These are phyloP conservation scores for Talaromyces adpressus DNA, from an alignment of 495 filamentous ascomycete species.

Conservation along the genomic window DNA sequence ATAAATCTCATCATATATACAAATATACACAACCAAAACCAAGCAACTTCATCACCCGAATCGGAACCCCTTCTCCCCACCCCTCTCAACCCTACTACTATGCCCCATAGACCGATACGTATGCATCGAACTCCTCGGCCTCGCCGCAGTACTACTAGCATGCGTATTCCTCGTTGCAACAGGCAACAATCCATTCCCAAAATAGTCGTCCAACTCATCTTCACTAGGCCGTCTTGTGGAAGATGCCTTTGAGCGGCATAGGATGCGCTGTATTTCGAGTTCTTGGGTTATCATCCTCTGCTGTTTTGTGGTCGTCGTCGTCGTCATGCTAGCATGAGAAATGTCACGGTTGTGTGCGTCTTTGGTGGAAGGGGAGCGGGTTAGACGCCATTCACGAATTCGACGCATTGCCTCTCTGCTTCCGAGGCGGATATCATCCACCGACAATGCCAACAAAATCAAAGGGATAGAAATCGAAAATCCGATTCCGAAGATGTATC, in stretches of 20 bases:
- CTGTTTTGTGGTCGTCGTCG: not conserved
- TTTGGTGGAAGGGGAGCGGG: not conserved
- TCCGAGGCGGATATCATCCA: slow-evolving; percentile 49
- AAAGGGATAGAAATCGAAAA: slow-evolving; percentile 59
- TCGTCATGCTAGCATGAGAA: not conserved
- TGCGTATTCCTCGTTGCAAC: slow-evolving; percentile 19
- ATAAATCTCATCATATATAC: not conserved
- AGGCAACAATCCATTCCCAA: slow-evolving; percentile 25
- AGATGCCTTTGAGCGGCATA: slow-evolving; percentile 16
- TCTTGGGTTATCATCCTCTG: slow-evolving; percentile 6
- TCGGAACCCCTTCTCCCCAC: not conserved
- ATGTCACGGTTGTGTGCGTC: not conserved
- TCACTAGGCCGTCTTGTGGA: slow-evolving; percentile 18
- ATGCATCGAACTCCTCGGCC: slow-evolving; percentile 1
- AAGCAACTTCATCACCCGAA: not conserved
- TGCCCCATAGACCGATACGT: not conserved
- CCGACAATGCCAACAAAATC: slow-evolving; percentile 48
- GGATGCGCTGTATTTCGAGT: slow-evolving; percentile 26
- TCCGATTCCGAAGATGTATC: slow-evolving; percentile 61
- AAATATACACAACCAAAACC: not conserved
- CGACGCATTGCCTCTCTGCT: slow-evolving; percentile 21
- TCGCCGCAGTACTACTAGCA: not conserved
- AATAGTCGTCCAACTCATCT: slow-evolving; percentile 23
- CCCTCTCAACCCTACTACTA: not conserved
- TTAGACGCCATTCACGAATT: slow-evolving; percentile 21